Evolutionary conservation across 352 stramenopile species (phyloP), one percentile per base, ranked within the genome.

Genomic region (Thalassiosira delicatula): DNA sequence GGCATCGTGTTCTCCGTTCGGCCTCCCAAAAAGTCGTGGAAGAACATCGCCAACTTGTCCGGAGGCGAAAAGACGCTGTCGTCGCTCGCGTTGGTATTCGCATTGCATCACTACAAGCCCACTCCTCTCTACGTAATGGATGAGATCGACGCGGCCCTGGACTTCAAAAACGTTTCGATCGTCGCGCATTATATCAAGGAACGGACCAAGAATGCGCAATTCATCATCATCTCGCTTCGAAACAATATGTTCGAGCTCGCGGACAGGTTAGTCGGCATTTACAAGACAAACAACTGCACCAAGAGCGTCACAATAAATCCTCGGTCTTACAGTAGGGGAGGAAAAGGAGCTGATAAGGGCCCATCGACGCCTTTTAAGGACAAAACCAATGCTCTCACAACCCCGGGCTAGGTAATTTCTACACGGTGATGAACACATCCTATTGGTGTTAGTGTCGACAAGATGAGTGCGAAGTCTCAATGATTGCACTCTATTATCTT

Each of bases 241-340:
- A 99, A 99, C 92, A 99, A 99, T 88, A 99, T 99, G 97, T 99
- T 99, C 81, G 98, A 99, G 90, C 94, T 99, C 23, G 98, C 98
- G 0, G 97, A 99, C 91, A 94, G 97, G 21, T 92, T 99, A 5
- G 97, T 99, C 21, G 98, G 98, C 32, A 99, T 99, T 79, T 99
- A 99, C 94, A 99, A 99, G 92, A 99, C 97, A 4, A 95, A 98
- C 81, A 97, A 99, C 85, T 95, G 95, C 17, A 99, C 97, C 9
- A 99, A 99, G 92, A 99, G 95, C 81, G 96, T 99, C 54, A 98
- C 97, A 2, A 99, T 99, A 86, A 98, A 99, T 86, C 98, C 98
- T 21, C 96, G 96, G 69, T 51, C 83, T 23, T 94, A 89, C 69
- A 74, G 66, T 66, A 65, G 71, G 35, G 70, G 76, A 57, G 44